A percentile compares a stretch with the other conserved stretches of the same genome.
These are phyloP conservation scores for Pleurotus giganteus DNA, from an alignment of 768 basidiomycete genomes.

Conservation along the genomic window DNA sequence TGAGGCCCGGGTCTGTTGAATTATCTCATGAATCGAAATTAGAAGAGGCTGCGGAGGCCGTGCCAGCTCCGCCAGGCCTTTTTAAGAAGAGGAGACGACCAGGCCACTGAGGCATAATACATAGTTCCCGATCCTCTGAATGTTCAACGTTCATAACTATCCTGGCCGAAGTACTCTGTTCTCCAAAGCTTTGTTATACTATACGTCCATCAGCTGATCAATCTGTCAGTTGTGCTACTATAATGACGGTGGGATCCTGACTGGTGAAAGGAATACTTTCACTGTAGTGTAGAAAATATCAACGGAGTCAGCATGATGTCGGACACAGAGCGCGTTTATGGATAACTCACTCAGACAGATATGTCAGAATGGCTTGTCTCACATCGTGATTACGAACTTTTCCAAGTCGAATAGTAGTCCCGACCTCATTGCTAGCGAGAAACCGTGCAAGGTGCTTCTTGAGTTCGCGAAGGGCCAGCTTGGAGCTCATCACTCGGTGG, in stretches of 20 bases:
- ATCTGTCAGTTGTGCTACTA: not conserved
- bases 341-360: conserved; percentile 5
- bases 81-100: conserved; percentile 8
- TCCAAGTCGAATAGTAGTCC: not conserved
- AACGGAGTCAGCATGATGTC: not conserved
- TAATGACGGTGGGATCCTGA: conserved; percentile 4
- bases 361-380: conserved; percentile 3
- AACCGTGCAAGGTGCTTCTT: not conserved
- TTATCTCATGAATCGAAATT: not conserved
- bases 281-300: not conserved
- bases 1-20: not conserved
- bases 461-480: not conserved
- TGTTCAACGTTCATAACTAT: not conserved
- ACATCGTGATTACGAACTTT: not conserved
- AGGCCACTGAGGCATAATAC: not conserved
- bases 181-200: not conserved
- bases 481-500: not conserved
- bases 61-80: not conserved
- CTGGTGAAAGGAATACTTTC: not conserved
- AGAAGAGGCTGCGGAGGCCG: not conserved
- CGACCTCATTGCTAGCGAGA: not conserved
- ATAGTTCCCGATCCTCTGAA: too few species aligned
- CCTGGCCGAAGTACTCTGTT: not conserved
- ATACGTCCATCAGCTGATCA: too few species aligned
- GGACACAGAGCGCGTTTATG: not conserved